A percentile compares a stretch with the other conserved stretches of the same genome.
Evolutionary conservation across 2,329 filamentous ascomycete species (phyloP).

Genomic region (Xylaria digitata): DNA sequence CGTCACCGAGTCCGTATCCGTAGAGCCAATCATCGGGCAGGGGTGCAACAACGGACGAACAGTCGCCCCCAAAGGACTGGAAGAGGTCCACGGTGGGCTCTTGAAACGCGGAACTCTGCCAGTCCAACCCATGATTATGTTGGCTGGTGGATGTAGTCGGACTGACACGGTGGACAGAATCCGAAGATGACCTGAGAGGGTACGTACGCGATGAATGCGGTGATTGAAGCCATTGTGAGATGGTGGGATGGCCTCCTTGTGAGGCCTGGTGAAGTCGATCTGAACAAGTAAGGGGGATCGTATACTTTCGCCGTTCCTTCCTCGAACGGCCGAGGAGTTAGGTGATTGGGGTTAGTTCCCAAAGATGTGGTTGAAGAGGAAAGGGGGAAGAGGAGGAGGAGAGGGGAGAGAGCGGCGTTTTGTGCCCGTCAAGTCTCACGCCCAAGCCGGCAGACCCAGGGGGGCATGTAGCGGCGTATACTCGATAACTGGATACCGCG

Average conservation of each 20-base stretch:
- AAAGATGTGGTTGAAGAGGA: constrained; percentile 32
- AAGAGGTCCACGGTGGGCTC: constrained; percentile 47
- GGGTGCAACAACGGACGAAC: constrained; percentile 36
- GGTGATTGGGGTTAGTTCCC: constrained; percentile 35
- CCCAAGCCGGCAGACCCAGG: neutral
- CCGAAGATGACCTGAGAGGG: constrained; percentile 37
- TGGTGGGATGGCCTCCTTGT: constrained; percentile 47
- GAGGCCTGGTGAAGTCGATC: constrained; percentile 48
- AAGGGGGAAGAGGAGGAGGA: constrained; percentile 17
- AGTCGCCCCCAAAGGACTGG: constrained; percentile 43
- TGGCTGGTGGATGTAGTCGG: constrained; percentile 38
- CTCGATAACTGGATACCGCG: constrained; percentile 11
- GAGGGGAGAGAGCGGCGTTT: constrained; percentile 38
- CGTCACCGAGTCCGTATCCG: constrained; percentile 38
- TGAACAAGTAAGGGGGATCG: constrained; percentile 43
- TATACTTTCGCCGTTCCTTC: constrained; percentile 44
- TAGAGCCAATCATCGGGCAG: constrained; percentile 44
- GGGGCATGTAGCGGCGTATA: neutral
- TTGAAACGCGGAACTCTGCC: constrained; percentile 41
- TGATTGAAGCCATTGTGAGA: constrained; percentile 45
- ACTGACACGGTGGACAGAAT: constrained; percentile 42
- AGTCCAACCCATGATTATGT: constrained; percentile 41
- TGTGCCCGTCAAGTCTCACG: constrained; percentile 14
- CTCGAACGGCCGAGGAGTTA: constrained; percentile 44
- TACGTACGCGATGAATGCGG: constrained; percentile 35